These are phyloP conservation scores for Penicillium dipodomyicola DNA, from an alignment of 495 filamentous ascomycete genomes.

Conservation along the genomic window DNA sequence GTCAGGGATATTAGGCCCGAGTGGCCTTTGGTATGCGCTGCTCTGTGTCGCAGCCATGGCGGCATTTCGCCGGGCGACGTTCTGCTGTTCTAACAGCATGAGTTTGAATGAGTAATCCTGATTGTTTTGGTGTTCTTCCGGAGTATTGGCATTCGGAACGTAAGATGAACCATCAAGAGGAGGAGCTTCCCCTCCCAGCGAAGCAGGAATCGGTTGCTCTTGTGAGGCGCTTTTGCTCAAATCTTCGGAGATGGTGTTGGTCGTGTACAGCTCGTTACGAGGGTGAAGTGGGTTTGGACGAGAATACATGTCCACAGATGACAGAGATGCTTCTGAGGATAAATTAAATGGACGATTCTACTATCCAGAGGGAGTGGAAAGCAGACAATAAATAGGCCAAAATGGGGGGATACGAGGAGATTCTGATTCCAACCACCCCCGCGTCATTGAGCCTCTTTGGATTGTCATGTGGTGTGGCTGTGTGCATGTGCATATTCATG, in stretches of 20 bases:
- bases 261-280: neutral
- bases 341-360: neutral
- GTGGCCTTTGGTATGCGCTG: neutral
- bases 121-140: neutral
- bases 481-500: neutral
- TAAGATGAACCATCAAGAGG: neutral
- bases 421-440: neutral
- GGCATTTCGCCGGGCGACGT: neutral
- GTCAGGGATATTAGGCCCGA: neutral
- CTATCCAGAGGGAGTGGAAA: neutral
- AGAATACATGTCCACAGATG: neutral
- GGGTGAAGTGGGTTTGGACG: neutral
- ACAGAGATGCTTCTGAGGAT: neutral
- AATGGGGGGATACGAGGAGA: neutral
- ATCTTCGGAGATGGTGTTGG: slow-evolving; percentile 7
- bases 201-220: neutral
- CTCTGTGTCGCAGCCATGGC: neutral
- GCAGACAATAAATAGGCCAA: neutral
- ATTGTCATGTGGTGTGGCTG: neutral
- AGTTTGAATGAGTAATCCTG: neutral
- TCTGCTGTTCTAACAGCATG: neutral
- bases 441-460: neutral
- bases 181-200: neutral
- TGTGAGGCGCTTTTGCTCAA: neutral
- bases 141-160: neutral